Evolutionary conservation across 2,329 filamentous ascomycete genomes (phyloP).

Genomic region (Aureobasidium sp.): DNA sequence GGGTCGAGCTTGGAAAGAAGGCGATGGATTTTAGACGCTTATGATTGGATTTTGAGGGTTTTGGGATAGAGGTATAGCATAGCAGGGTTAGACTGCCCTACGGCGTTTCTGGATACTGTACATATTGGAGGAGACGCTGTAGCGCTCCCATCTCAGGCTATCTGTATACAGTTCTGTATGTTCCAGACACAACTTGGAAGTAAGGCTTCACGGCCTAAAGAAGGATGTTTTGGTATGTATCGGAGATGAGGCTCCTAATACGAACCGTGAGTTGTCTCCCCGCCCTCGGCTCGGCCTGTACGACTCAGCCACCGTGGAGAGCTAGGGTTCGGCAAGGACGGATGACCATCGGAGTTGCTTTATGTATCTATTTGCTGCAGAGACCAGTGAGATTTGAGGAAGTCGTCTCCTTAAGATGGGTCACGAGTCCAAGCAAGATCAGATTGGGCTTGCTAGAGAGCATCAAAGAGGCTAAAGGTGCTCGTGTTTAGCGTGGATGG

Average conservation of each 20-base stretch:
- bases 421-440: not conserved
- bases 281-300: too few species aligned
- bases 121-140: not conserved
- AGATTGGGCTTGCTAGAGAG: not conserved
- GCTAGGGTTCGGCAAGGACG: too few species aligned
- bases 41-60: not conserved
- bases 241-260: too few species aligned
- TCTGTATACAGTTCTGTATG: too few species aligned
- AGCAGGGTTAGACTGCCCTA: not conserved
- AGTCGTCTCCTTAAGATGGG: not conserved
- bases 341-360: not conserved
- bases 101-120: not conserved
- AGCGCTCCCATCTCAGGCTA: not conserved
- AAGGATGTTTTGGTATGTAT: too few species aligned
- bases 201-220: too few species aligned
- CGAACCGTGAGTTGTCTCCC: too few species aligned
- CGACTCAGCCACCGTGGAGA: too few species aligned
- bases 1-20: conserved; percentile 46
- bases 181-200: too few species aligned
- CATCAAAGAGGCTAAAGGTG: too few species aligned
- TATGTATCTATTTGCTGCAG: not conserved
- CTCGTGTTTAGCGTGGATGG: too few species aligned
- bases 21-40: conserved; percentile 41
- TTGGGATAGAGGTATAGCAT: not conserved
- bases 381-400: not conserved